Percentiles rank a stretch among this genome's conserved stretches.
phyloP scores from a whole-genome alignment of 805 yeast species.

The Candida loeiensis region DNA sequence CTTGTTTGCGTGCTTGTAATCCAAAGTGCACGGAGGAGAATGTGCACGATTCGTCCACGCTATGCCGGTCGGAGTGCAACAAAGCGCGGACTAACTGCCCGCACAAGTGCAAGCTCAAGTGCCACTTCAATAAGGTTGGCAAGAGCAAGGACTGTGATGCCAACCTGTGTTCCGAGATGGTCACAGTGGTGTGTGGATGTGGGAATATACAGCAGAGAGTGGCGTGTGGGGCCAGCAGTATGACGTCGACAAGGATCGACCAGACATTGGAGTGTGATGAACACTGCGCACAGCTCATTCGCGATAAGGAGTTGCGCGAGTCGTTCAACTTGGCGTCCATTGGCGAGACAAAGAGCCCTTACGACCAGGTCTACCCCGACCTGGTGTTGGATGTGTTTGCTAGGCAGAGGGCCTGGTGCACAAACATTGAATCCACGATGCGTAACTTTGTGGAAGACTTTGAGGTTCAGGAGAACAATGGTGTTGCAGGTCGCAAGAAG shows the following conservation, averaged over 20 bases:
- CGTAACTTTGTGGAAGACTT: slow-evolving; percentile 45
- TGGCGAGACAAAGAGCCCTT: slow-evolving; percentile 13
- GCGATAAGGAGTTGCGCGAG: slow-evolving; percentile 59
- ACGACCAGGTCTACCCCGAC: slow-evolving; percentile 41
- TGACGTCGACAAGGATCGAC: slow-evolving; percentile 30
- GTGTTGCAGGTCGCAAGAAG: slow-evolving; percentile 21
- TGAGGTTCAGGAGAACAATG: slow-evolving; percentile 16
- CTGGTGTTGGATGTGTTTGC: slow-evolving; percentile 44
- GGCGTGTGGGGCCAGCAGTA: slow-evolving; percentile 55
- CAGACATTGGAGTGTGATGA: slow-evolving; percentile 60
- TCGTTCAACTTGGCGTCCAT: slow-evolving; percentile 46
- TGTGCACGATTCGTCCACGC: slow-evolving; percentile 43
- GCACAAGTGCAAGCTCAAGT: slow-evolving; percentile 58
- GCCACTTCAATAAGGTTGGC: slow-evolving; percentile 53
- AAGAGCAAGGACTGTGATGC: slow-evolving; percentile 45
- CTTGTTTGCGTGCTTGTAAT: slow-evolving; percentile 57
- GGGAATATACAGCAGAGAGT: slow-evolving; percentile 48
- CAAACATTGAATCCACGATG: slow-evolving; percentile 53
- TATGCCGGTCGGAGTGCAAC: slow-evolving; percentile 61
- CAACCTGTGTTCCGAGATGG: slow-evolving; percentile 48
- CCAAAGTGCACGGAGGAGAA: slow-evolving; percentile 57
- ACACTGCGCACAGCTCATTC: slow-evolving; percentile 56
- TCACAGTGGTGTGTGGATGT: slow-evolving; percentile 59
- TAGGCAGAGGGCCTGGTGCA: slow-evolving; percentile 67
- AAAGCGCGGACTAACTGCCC: slow-evolving; percentile 54